phyloP scores from a whole-genome alignment of 495 filamentous ascomycete species.

The Aspergillus heteromorphus region DNA sequence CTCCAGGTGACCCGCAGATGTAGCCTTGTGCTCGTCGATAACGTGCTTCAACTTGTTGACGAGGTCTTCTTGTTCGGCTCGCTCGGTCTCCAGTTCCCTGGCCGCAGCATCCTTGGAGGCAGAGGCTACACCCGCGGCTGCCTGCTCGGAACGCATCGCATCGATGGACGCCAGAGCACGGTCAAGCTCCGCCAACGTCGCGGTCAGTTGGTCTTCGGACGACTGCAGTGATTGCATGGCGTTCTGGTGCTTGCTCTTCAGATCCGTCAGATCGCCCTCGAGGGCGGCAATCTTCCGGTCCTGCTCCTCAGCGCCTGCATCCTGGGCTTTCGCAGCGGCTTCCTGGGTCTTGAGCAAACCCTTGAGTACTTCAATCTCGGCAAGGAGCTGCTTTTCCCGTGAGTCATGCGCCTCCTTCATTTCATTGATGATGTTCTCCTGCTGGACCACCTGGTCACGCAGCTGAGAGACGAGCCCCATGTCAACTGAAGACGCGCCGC shows the following conservation, averaged over 20 bases:
- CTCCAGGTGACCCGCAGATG: constrained; percentile 56
- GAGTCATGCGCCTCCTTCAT: constrained; percentile 66
- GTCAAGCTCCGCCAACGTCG: constrained; percentile 69
- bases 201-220: constrained; percentile 66
- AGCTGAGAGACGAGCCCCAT: constrained; percentile 86
- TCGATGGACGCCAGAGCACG: constrained; percentile 41
- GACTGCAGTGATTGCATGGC: constrained; percentile 66
- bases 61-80: constrained; percentile 56
- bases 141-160: constrained; percentile 40
- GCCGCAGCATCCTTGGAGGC: constrained; percentile 42
- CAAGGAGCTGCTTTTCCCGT: constrained; percentile 67
- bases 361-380: constrained; percentile 64
- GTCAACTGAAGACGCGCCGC: constrained; percentile 74
- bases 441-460: constrained; percentile 80
- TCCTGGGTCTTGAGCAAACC: constrained; percentile 48
- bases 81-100: constrained; percentile 47
- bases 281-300: constrained; percentile 63
- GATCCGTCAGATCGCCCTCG: constrained; percentile 67
- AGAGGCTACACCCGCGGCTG: constrained; percentile 23
- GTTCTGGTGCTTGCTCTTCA: constrained; percentile 68
- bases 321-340: constrained; percentile 36
- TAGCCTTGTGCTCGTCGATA: constrained; percentile 72
- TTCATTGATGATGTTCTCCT: constrained; percentile 69
- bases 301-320: constrained; percentile 45
- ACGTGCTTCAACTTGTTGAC: constrained; percentile 64